phyloP scores from a whole-genome alignment of 2,329 filamentous ascomycete genomes.

The Xylariaceae sp. region DNA sequence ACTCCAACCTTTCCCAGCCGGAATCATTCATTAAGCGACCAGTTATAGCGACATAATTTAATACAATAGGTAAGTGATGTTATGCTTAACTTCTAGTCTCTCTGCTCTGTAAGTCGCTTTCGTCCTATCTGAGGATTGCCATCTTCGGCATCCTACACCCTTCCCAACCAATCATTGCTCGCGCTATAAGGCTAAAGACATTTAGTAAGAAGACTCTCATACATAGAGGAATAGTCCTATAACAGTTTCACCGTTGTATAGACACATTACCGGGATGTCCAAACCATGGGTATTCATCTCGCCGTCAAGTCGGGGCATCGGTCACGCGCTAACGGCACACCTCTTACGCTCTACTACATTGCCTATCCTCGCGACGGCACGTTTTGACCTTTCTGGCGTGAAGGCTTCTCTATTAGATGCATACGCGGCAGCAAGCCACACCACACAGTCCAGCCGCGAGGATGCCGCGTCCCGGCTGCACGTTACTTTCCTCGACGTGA shows the following conservation, averaged over 20 bases:
- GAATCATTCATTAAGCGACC: background rate
- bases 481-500: constrained; percentile 52
- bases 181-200: background rate
- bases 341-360: constrained; percentile 54
- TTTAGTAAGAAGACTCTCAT: background rate
- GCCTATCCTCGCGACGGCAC: constrained; percentile 55
- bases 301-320: constrained; percentile 56
- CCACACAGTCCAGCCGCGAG: constrained; percentile 30
- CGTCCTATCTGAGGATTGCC: constrained; percentile 20
- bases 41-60: background rate
- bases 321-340: constrained; percentile 54
- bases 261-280: constrained; percentile 46
- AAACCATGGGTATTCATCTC: constrained; percentile 57
- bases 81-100: background rate
- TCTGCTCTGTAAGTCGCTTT: background rate
- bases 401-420: constrained; percentile 42
- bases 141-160: constrained; percentile 14
- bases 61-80: background rate
- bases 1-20: background rate
- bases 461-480: constrained; percentile 45
- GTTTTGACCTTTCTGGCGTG: constrained; percentile 44
- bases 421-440: constrained; percentile 40
- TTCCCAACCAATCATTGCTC: constrained; percentile 13
- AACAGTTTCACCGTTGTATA: too few species aligned
- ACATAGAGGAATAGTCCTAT: background rate